phyloP scores from a whole-genome alignment of 495 filamentous ascomycete genomes.

The Aspergillus hancockii region DNA sequence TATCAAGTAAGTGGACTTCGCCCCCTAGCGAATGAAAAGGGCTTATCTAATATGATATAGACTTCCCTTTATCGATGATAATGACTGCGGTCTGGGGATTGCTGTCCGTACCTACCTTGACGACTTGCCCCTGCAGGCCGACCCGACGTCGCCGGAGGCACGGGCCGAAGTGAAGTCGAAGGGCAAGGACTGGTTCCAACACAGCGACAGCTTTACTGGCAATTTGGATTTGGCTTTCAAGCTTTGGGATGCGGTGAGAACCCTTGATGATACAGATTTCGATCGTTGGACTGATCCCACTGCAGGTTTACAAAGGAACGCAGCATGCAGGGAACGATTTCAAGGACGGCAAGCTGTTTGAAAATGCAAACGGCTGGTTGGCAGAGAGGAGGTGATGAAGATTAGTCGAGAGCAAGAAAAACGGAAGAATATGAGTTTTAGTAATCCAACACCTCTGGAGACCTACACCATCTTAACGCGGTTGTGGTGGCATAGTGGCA shows the following conservation, averaged over 20 bases:
- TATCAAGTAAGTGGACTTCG: slow-evolving; percentile 58
- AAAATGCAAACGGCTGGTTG: slow-evolving; percentile 67
- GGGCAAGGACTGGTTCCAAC: slow-evolving; percentile 73
- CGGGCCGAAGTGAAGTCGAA: slow-evolving; percentile 61
- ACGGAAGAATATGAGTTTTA: neutral
- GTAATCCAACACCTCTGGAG: neutral
- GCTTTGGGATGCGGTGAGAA: slow-evolving; percentile 77
- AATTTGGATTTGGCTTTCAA: slow-evolving; percentile 80
- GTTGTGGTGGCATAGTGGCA: no score
- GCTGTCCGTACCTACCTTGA: slow-evolving; percentile 92
- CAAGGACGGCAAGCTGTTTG: slow-evolving; percentile 61
- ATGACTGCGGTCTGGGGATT: slow-evolving; percentile 83
- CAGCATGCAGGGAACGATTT: slow-evolving; percentile 66
- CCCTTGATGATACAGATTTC: neutral
- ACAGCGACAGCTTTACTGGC: slow-evolving; percentile 69
- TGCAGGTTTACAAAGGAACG: slow-evolving; percentile 63
- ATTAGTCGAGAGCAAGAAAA: neutral
- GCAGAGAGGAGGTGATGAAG: slow-evolving; percentile 44
- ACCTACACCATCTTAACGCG: neutral
- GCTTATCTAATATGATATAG: slow-evolving; percentile 49
- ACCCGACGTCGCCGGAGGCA: slow-evolving; percentile 59
- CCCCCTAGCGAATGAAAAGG: neutral
- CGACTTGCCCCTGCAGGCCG: slow-evolving; percentile 61
- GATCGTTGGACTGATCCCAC: neutral
- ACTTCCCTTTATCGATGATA: slow-evolving; percentile 81